Conservation (phyloP, 2,329 filamentous ascomycete species). For the Ophiostoma sp. region DNA sequence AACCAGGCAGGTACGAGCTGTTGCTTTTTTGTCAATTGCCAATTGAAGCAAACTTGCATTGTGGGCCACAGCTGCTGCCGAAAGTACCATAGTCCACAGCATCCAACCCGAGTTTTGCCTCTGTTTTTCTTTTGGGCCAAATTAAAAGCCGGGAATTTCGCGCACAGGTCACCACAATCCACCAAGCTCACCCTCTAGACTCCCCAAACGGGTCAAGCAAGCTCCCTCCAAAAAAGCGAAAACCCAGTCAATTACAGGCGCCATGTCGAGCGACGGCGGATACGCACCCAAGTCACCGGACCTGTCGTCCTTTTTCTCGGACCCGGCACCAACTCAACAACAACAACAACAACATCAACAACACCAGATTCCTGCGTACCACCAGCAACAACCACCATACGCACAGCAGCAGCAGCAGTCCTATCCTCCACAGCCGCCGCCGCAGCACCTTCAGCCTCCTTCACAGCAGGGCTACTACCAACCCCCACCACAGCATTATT, state of each 20-base stretch:
- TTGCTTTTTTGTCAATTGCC: background rate
- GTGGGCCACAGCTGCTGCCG: conserved; percentile 17
- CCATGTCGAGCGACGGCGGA: conserved; percentile 52
- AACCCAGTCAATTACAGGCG: background rate
- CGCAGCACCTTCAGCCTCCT: conserved; percentile 31
- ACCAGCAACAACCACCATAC: conserved; percentile 32
- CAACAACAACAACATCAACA: conserved; percentile 17
- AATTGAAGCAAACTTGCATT: background rate
- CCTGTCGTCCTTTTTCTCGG: conserved; percentile 56
- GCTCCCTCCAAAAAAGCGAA: conserved; percentile 1
- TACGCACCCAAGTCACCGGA: conserved; percentile 62
- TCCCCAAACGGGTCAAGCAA: conserved; percentile 3
- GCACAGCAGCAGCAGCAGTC: conserved; percentile 38
- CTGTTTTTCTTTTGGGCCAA: background rate
- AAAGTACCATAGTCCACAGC: conserved; percentile 20
- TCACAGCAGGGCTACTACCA: conserved; percentile 28
- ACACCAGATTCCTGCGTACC: conserved; percentile 33
- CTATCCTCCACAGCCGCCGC: conserved; percentile 16
- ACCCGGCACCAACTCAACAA: conserved; percentile 35
- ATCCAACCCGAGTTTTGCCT: background rate
- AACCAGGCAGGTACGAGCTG: background rate
- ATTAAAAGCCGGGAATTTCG: conserved; percentile 21
- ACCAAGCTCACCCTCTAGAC: background rate
- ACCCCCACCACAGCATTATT: conserved; percentile 24
- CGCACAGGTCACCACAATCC: background rate